Base-by-base conservation (phyloP, 192 early-diverging fungal genomes). In the Mortierella claussenii region DNA sequence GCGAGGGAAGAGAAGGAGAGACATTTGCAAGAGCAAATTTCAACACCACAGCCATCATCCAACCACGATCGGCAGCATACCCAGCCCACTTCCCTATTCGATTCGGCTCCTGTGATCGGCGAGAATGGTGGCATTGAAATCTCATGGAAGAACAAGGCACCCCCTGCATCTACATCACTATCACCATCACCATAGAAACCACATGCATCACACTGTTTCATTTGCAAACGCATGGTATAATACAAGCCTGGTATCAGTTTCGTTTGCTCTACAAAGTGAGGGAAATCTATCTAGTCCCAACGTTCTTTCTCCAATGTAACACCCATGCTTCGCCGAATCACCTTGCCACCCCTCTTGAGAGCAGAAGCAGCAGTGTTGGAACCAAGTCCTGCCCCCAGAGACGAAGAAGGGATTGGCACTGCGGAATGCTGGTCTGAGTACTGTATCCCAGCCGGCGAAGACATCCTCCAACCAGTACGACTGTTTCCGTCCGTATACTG, bases 91-190 rank as follows among this genome's bases (percentile, higher is more conserved):
- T n/a, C n/a, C n/a, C n/a, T n/a, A n/a, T n/a, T n/a, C n/a, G 6
- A 53, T 23, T 32, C 52, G 27, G 56, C n/a, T 17, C 9, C 46
- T 24, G 45, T 50, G 9, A 4, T 48, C 37, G 73, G 73, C 37
- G 64, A 76, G 59, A 76, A 76, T 62, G 65, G 73, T 11, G 73
- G 73, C 1, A 52, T 55, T 40, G 73, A 76, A 58, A 66, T 76
- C n/a, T 32, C 34, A 5, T 76, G 73, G 73, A 62, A 58, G 36
- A 71, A 71, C 44, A 71, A 71, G 13, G 42, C 52, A 1, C 23
- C 50, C 15, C 9, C 43, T 51, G 18, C 8, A 13, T 18, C 36
- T 18, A 4, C 52, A 44, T 65, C 33, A 21, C 18, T 21, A 51
- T 50, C 20, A 40, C 24, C 34, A 40, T n/a, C n/a, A n/a, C n/a